Evolutionary conservation across 2,329 filamentous ascomycete genomes (phyloP).

Genomic region (Neofusicoccum umdonicola): DNA sequence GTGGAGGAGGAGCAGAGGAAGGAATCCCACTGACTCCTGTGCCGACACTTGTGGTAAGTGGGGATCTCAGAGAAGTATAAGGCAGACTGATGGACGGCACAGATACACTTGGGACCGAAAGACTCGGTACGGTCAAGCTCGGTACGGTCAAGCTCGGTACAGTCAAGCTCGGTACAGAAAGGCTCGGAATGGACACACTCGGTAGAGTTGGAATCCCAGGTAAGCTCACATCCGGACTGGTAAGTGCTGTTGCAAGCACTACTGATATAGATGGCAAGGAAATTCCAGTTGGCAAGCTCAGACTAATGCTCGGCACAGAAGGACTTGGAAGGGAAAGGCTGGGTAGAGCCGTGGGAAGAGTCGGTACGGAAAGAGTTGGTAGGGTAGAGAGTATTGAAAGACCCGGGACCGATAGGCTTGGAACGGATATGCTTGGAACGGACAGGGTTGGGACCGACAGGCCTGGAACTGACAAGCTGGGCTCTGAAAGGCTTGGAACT

Average conservation of each 20-base stretch:
- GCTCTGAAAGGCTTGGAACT: neutral
- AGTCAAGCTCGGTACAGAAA: neutral
- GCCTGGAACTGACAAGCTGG: neutral
- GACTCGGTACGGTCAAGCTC: neutral
- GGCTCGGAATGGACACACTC: neutral
- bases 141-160: neutral
- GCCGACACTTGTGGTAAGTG: neutral
- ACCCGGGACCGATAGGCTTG: neutral
- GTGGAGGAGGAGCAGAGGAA: neutral
- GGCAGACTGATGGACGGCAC: neutral
- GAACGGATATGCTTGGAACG: neutral
- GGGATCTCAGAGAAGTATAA: neutral
- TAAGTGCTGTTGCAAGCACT: too few species aligned
- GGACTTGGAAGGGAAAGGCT: neutral
- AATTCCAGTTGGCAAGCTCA: too few species aligned
- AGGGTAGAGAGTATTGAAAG: neutral
- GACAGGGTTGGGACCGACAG: neutral
- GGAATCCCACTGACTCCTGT: neutral
- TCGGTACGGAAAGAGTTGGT: neutral
- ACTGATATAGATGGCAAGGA: too few species aligned
- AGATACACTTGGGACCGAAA: neutral
- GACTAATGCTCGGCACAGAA: too few species aligned
- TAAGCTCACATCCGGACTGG: too few species aligned
- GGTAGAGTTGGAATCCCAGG: neutral
- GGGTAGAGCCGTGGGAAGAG: neutral